Base-by-base conservation (phyloP, 2,329 filamentous ascomycete genomes). In the Balansia obtecta region DNA sequence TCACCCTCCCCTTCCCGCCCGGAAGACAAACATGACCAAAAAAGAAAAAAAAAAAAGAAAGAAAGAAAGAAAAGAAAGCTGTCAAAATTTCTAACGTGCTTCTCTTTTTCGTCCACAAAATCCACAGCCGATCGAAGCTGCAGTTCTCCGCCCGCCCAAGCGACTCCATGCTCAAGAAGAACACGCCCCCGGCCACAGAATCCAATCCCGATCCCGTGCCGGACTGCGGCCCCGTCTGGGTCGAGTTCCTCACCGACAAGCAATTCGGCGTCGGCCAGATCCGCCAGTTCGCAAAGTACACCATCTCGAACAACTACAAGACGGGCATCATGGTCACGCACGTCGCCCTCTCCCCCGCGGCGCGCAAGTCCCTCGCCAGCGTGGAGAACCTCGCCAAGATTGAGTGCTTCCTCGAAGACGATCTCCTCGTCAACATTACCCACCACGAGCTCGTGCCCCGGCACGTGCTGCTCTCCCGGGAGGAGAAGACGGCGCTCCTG, bases 401-500 rank as follows among this genome's bases (percentile, higher is more conserved):
- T 63, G 93, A 98, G 73, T 88, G 88, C 65, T 98, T 98, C 73
- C 80, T 91, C 60, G 93, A 97, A 74, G 86, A 93, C 66, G 93
- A 98, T 70, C 71, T 98, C 60, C 77, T 97, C 53, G 90, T 98
- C 69, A 98, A 98, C 71, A 97, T 98, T 68, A 97, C 91, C 53
- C 87, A 90, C 67, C 93, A 98, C 72, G 91, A 97, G 70, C 79
- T 98, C 50, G 93, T 98, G 32, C 93, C 93, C 43, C 89, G 86
- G 65, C 93, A 98, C 65, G 83, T 97, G 38, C 71, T 97, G 53
- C 80, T 98, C 51, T 95, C 88, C 61, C 79, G 82, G 44, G 88
- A 94, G 61, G 93, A 98, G 75, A 96, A 96, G 78, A 71, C 72
- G 45, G 85, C 86, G 38, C 72, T 98, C 61, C 75, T 98, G 53